These are phyloP conservation scores for Crithidia expoeki DNA, from an alignment of 208 protist genomes.

Conservation along the genomic window DNA sequence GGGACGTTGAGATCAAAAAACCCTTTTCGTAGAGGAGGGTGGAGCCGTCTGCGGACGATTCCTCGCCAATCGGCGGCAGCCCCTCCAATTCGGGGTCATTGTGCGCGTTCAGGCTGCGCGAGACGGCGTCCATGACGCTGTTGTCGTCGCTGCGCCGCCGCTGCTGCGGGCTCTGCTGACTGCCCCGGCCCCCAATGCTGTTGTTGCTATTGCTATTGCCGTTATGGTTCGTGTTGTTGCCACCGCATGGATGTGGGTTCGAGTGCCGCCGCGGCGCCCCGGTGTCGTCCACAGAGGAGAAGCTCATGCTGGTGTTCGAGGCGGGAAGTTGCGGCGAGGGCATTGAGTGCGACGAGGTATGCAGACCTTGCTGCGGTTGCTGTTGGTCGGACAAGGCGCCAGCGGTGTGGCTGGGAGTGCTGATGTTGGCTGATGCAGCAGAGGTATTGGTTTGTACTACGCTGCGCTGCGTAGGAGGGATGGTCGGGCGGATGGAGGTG, in stretches of 20 bases:
- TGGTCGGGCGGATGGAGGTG: background rate
- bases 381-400: background rate
- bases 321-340: slow-evolving; percentile 2
- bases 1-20: slow-evolving; percentile 28
- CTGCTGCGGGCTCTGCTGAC: slow-evolving; percentile 12
- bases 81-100: slow-evolving; percentile 42
- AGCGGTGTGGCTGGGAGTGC: background rate
- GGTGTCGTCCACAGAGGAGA: slow-evolving; percentile 23
- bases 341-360: background rate
- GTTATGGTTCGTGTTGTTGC: too few relatives aligned
- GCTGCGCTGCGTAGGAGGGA: background rate
- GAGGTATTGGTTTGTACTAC: background rate
- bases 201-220: slow-evolving; percentile 3
- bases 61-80: slow-evolving; percentile 23
- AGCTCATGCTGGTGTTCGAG: slow-evolving; percentile 23
- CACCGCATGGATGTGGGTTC: background rate
- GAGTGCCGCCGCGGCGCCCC: background rate
- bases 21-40: slow-evolving; percentile 29
- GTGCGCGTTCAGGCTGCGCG: slow-evolving; percentile 34
- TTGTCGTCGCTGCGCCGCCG: slow-evolving; percentile 21
- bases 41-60: slow-evolving; percentile 16
- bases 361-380: background rate
- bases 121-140: slow-evolving; percentile 32
- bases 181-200: slow-evolving; percentile 1
- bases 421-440: slow-evolving; percentile 1